Percentiles rank a stretch among this genome's conserved stretches.
Conservation (phyloP, 805 yeast species). For the Metschnikowia lachancei region DNA sequence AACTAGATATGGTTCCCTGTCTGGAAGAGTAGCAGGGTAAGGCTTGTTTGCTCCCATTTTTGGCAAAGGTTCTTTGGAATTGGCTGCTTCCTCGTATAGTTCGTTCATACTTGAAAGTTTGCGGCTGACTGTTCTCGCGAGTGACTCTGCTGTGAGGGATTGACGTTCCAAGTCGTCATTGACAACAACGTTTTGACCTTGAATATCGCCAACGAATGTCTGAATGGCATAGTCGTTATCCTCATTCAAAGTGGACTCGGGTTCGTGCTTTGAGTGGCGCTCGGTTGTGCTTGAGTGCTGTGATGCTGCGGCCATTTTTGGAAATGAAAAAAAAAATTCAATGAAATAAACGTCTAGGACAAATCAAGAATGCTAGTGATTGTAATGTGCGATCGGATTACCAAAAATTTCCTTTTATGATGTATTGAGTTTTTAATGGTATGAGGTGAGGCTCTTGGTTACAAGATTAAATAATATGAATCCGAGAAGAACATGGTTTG, state of each 20-base stretch:
- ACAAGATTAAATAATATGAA: too few species aligned
- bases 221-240: slow-evolving; percentile 11
- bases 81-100: slow-evolving; percentile 27
- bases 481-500: too few species aligned
- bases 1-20: slow-evolving; percentile 57
- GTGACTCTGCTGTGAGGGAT: slow-evolving; percentile 15
- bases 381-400: too few species aligned
- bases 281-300: slow-evolving; percentile 7
- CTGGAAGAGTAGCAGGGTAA: slow-evolving; percentile 61
- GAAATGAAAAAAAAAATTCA: background rate
- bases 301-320: slow-evolving; percentile 1
- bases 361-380: background rate
- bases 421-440: too few species aligned
- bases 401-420: too few species aligned
- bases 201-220: slow-evolving; percentile 11
- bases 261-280: slow-evolving; percentile 10
- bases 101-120: slow-evolving; percentile 29
- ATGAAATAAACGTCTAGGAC: background rate
- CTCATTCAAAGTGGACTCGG: slow-evolving; percentile 9
- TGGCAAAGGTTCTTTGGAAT: slow-evolving; percentile 33
- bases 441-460: too few species aligned
- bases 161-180: slow-evolving; percentile 11
- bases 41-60: slow-evolving; percentile 65
- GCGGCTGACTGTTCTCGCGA: slow-evolving; percentile 17
- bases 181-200: background rate